Base-by-base conservation (phyloP, 345 rosid species). In the Populus ilicifolia region DNA sequence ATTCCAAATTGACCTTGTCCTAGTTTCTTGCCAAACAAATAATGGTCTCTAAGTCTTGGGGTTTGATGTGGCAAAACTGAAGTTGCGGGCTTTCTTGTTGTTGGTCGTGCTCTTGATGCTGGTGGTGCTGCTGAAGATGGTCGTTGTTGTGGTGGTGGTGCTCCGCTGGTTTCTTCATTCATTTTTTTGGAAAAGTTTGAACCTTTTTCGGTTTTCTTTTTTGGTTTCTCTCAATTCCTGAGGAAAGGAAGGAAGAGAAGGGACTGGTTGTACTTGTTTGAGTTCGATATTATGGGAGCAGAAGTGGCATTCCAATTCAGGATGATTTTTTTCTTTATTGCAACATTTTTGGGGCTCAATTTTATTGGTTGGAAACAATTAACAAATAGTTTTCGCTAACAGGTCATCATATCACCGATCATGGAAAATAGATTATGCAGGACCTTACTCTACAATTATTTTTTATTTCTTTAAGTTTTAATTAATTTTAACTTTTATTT, bases 1-100 rank as follows among this genome's bases (percentile, higher is more conserved):
- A 92, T 95, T 12, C 99, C 99, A 68, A 95, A 95, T 82, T 93
- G 98, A 27, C 99, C 99, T 65, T 95, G 98, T 23, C 99, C 98
- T 18, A 95, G 88, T 82, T 93, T 95, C 83, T 92, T 93, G 43
- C 99, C 94, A 0, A 95, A 81, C 23, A 87, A 70, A 36, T 93
- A 93, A 69, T 92, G 93, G 81, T 95, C 99, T 76, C 99, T 66
- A 21, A 95, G 82, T 72, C 92, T 75, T 5, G 91, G 95, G 25
- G 99, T 95, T 72, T 92, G 92, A 81, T 95, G 87, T 1, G 97
- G 97, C n/a, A 95, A 88, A 54, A 95, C 99, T 23, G 89, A 73
- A 70, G 38, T 82, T 4, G 90, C 50, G 17, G 91, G 86, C 77
- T 84, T 90, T 29, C 79, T 72, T 14, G 84, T 33, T 20, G 80